Conservation (phyloP, 176 grass and related monocot species). For the Triticum turgidum region DNA sequence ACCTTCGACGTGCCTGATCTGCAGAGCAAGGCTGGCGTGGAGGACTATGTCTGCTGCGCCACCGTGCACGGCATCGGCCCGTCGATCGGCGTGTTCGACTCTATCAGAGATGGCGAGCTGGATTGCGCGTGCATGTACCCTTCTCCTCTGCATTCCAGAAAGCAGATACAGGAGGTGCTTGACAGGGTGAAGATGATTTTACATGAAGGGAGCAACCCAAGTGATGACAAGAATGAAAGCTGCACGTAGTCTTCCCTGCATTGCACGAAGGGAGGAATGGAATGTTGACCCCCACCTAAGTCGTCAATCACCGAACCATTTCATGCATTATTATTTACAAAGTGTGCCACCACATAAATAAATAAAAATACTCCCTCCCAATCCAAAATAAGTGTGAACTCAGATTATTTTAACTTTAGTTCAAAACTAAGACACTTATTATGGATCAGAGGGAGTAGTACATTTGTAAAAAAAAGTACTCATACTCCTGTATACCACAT, state of each 20-base stretch:
- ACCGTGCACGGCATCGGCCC: slow-evolving; percentile 75
- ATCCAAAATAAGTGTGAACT: no score
- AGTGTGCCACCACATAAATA: no score
- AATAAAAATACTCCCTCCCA: no score
- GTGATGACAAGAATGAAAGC: slow-evolving; percentile 5
- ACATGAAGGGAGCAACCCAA: slow-evolving; percentile 21
- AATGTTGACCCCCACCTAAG: neutral
- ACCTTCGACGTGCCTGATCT: slow-evolving; percentile 27
- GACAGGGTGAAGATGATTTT: slow-evolving; percentile 61
- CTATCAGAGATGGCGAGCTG: slow-evolving; percentile 57
- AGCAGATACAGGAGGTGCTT: slow-evolving; percentile 56
- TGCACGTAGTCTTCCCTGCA: neutral
- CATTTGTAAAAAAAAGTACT: no score
- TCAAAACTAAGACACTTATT: no score
- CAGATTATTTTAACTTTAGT: no score
- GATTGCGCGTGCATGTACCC: slow-evolving; percentile 71
- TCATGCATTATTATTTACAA: no score
- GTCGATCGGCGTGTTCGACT: slow-evolving; percentile 73
- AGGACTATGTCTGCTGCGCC: slow-evolving; percentile 64
- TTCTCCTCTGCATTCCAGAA: slow-evolving; percentile 75
- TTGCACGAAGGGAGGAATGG: no score
- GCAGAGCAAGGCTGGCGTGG: slow-evolving; percentile 53
- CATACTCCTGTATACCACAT: no score
- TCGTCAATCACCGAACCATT: no score
- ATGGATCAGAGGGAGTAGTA: no score